Conservation (phyloP, 1,284 basidiomycete genomes). For the Apiotrichum domesticum region DNA sequence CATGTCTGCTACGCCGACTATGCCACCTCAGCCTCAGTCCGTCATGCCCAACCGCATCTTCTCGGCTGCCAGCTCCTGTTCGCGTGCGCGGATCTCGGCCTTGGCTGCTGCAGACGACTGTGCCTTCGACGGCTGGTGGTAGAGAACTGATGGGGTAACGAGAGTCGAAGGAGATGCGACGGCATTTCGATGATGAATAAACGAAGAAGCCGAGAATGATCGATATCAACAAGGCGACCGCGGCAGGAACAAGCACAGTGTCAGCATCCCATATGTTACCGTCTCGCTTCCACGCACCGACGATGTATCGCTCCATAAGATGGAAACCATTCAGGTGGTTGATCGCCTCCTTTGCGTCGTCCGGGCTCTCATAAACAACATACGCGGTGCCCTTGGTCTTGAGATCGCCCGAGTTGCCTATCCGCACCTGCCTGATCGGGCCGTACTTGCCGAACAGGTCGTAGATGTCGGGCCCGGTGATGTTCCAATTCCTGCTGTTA, state of each 20-base stretch:
- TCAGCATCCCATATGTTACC: background rate
- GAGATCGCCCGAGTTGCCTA: slow-evolving; percentile 69
- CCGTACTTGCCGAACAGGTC: slow-evolving; percentile 98
- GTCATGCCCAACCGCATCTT: slow-evolving; percentile 61
- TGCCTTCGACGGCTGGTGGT: slow-evolving; percentile 94
- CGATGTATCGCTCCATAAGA: slow-evolving; percentile 94
- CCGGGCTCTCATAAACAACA: slow-evolving; percentile 55
- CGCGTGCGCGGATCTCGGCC: slow-evolving; percentile 82
- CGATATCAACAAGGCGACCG: no score
- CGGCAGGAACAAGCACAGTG: background rate
- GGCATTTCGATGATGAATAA: no score
- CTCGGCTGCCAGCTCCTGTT: slow-evolving; percentile 79
- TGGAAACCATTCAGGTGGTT: slow-evolving; percentile 98
- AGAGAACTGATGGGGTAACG: slow-evolving; percentile 58
- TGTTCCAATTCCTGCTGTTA: slow-evolving; percentile 69
- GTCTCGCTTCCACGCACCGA: slow-evolving; percentile 49
- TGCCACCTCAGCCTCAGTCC: slow-evolving; percentile 10
- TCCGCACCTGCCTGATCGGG: slow-evolving; percentile 87
- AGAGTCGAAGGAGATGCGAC: background rate
- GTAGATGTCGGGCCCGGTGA: slow-evolving; percentile 83
- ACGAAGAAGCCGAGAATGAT: no score
- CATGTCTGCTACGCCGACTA: background rate
- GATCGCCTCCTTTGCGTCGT: slow-evolving; percentile 86
- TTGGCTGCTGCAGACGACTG: slow-evolving; percentile 80
- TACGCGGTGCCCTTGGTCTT: slow-evolving; percentile 97